phyloP scores from a whole-genome alignment of 1,284 basidiomycete species.

The Moniliella sp. region DNA sequence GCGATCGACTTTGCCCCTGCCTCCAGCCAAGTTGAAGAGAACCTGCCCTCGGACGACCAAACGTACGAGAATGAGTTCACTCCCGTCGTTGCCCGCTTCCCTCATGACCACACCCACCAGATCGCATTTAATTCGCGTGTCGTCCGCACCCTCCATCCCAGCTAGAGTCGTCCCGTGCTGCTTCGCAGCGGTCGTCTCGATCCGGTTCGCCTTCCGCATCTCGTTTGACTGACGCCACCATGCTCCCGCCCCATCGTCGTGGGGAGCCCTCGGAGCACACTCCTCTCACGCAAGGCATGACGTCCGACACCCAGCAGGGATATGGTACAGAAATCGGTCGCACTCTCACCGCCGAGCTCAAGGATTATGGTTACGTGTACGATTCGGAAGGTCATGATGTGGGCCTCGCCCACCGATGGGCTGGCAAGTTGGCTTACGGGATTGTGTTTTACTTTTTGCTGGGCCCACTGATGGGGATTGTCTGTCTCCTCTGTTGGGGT shows the following conservation, averaged over 20 bases:
- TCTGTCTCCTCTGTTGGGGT: constrained; percentile 64
- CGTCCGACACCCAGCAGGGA: no score
- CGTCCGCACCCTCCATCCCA: not conserved
- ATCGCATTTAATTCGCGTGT: constrained; percentile 13
- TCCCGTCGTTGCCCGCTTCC: constrained; percentile 17
- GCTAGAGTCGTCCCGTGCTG: no score
- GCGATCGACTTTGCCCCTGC: not conserved
- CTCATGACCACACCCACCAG: constrained; percentile 15
- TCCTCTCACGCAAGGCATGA: no score
- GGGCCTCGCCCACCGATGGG: constrained; percentile 9
- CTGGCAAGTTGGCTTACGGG: constrained; percentile 19
- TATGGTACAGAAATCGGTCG: no score
- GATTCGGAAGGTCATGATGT: constrained; percentile 21
- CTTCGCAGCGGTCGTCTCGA: no score
- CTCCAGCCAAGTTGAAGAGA: no score
- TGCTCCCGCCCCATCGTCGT: no score
- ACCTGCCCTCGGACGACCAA: constrained; percentile 4
- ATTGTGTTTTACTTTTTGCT: constrained; percentile 64
- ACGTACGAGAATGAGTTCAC: constrained; percentile 36
- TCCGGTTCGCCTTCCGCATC: no score
- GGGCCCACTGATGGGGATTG: constrained; percentile 52
- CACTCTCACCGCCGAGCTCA: no score
- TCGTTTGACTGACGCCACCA: no score
- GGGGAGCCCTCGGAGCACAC: no score
- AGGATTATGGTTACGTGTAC: constrained; percentile 24